phyloP scores from a whole-genome alignment of 2,329 filamentous ascomycete species.

The Volutella citrinella region DNA sequence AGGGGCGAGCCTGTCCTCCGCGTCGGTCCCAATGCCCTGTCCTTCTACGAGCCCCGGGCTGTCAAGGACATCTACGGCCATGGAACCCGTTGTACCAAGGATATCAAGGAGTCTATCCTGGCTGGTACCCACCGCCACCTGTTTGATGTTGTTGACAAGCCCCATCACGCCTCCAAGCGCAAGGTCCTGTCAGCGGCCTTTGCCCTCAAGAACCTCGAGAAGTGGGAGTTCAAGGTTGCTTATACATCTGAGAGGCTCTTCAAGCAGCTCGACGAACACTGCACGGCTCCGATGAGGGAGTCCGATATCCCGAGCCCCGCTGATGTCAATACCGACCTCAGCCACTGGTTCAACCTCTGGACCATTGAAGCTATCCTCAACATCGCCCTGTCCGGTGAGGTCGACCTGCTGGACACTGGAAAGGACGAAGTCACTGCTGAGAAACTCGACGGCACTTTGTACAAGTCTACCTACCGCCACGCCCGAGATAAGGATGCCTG shows the following conservation, averaged over 20 bases:
- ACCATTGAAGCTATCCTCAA: too few relatives aligned
- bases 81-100: conserved; percentile 48
- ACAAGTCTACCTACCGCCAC: too few relatives aligned
- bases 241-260: conserved; percentile 47
- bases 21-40: conserved; percentile 25
- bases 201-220: conserved; percentile 51
- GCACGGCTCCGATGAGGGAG: conserved; percentile 35
- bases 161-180: conserved; percentile 49
- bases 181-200: conserved; percentile 49
- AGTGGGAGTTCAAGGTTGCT: conserved; percentile 53
- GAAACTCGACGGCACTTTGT: too few relatives aligned
- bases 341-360: too few relatives aligned
- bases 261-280: conserved; percentile 39
- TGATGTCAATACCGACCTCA: too few relatives aligned
- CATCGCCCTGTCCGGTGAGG: too few relatives aligned
- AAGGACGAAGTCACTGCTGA: too few relatives aligned
- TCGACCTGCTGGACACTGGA: too few relatives aligned
- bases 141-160: conserved; percentile 49
- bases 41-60: conserved; percentile 18
- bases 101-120: conserved; percentile 41
- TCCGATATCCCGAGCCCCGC: conserved; percentile 23
- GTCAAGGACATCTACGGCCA: conserved; percentile 40
- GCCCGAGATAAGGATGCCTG: too few relatives aligned
- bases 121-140: conserved; percentile 49
- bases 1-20: conserved; percentile 35